Evolutionary conservation across 1,284 basidiomycete species (phyloP), one percentile per base, ranked within the genome.

Genomic region (Termitomyces sp.): DNA sequence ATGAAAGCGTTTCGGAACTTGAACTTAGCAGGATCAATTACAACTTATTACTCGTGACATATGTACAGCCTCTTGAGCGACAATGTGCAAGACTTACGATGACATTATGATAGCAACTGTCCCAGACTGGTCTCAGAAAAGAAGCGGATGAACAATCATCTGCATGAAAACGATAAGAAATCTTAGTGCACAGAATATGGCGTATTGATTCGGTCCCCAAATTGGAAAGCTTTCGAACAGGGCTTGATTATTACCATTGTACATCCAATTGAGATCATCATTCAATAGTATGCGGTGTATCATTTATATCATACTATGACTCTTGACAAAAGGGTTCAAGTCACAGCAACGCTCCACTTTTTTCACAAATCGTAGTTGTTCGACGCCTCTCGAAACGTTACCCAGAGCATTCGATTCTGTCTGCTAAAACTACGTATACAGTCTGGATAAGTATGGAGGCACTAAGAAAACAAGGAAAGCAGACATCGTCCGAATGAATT

Each of bases 371-470:
- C n/a, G 13, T 28, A 28, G 13, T 36, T 39, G 12, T 31, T 6
- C 41, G 19, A 33, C 36, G 28, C 31, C 12, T 46, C n/a, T 33
- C 24, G 36, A 30, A 52, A 36, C 13, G 58, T 54, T 55, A 45
- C 52, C 40, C 56, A 59, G 54, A 53, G 47, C 55, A 54, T 53
- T 60, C 50, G 34, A 54, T 58, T 58, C 43, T 54, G 17, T 28
- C 53, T 33, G 30, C 42, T 53, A 42, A 19, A 54, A 5, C 48
- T 48, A 24, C 24, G 24, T 5, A 24, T 24, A 56, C 21, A 47
- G 33, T 28, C 17, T 28, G 28, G 12, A 36, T 39, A 28, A 21
- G 42, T 36, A 44, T 50, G 30, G 50, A 33, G 21, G 19, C 42
- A 31, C 5, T 15, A 57, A 56, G 41, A 46, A 53, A 52, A 42